phyloP scores from a whole-genome alignment of 2,329 filamentous ascomycete genomes.

The Sarocladiaceae sp. region DNA sequence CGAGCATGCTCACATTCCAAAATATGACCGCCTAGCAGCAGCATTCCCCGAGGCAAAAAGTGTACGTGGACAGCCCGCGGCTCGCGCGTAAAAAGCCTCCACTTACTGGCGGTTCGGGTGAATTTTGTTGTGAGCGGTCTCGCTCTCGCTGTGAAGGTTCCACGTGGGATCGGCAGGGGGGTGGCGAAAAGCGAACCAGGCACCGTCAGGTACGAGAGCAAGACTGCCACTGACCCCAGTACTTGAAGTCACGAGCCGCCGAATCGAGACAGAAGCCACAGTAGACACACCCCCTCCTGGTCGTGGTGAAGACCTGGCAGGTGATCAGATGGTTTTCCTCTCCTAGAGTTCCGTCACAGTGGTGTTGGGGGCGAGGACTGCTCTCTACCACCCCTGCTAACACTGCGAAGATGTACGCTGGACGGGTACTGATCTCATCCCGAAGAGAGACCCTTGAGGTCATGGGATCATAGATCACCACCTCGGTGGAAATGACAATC shows the following conservation, averaged over 20 bases:
- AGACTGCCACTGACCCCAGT: background rate
- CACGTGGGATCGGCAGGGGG: constrained; percentile 9
- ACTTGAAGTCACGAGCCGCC: too few species aligned
- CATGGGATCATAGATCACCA: constrained; percentile 1
- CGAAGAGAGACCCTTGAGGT: too few species aligned
- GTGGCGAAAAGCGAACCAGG: background rate
- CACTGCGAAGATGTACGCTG: too few species aligned
- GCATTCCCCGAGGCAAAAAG: too few species aligned
- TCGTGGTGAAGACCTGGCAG: background rate
- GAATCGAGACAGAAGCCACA: too few species aligned
- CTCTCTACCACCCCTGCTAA: too few species aligned
- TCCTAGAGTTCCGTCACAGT: background rate
- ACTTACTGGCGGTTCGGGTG: too few species aligned
- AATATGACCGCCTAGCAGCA: too few species aligned
- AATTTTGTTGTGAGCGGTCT: background rate
- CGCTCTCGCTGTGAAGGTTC: background rate
- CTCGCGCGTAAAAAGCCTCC: too few species aligned
- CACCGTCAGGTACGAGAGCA: background rate
- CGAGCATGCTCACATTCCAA: background rate
- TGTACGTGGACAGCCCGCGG: too few species aligned
- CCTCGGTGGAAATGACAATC: background rate
- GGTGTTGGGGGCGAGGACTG: too few species aligned
- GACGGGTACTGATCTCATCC: too few species aligned
- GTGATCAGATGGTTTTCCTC: background rate
- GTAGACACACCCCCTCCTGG: background rate